A percentile compares a stretch with the other conserved stretches of the same genome.
Evolutionary conservation across 768 basidiomycete species (phyloP).

Genomic region (Auriculariales sp.): DNA sequence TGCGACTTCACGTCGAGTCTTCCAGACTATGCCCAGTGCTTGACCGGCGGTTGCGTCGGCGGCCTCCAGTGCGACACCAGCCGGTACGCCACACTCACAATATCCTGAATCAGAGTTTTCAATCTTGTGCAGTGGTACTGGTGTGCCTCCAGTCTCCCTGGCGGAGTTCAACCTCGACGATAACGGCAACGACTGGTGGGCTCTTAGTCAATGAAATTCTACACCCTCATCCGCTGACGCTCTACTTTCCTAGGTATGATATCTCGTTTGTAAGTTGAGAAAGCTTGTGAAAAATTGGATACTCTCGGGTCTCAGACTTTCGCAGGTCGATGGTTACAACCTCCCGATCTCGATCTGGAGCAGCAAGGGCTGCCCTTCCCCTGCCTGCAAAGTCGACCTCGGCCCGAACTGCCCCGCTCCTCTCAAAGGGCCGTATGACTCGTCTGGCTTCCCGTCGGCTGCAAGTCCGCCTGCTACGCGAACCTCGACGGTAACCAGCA

Average conservation of each 20-base stretch:
- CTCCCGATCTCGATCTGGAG: conserved; percentile 44
- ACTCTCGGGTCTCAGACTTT: conserved; percentile 23
- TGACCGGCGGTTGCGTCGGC: conserved; percentile 25
- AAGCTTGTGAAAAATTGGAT: neutral
- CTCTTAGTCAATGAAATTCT: too few relatives aligned
- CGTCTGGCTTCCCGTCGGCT: conserved; percentile 41
- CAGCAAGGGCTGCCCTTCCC: conserved; percentile 36
- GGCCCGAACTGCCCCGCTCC: conserved; percentile 38
- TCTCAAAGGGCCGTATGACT: conserved; percentile 38
- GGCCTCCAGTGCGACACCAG: conserved; percentile 21
- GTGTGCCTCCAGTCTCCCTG: conserved; percentile 53
- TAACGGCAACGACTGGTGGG: conserved; percentile 38
- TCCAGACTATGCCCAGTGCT: conserved; percentile 18
- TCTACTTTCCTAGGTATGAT: too few relatives aligned
- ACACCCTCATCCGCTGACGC: too few relatives aligned
- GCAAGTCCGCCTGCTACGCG: conserved; percentile 41
- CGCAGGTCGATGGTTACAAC: conserved; percentile 45
- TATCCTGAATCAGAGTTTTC: neutral
- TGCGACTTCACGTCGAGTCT: conserved; percentile 12
- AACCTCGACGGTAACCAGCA: conserved; percentile 23
- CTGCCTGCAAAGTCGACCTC: conserved; percentile 42
- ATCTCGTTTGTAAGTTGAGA: conserved; percentile 18
- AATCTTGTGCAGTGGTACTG: conserved; percentile 10
- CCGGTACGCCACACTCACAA: conserved; percentile 11
- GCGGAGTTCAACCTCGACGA: conserved; percentile 41